A percentile compares a stretch with the other conserved stretches of the same genome.
Evolutionary conservation across 2,329 filamentous ascomycete species (phyloP).

Genomic region (Aschersonia sp.): DNA sequence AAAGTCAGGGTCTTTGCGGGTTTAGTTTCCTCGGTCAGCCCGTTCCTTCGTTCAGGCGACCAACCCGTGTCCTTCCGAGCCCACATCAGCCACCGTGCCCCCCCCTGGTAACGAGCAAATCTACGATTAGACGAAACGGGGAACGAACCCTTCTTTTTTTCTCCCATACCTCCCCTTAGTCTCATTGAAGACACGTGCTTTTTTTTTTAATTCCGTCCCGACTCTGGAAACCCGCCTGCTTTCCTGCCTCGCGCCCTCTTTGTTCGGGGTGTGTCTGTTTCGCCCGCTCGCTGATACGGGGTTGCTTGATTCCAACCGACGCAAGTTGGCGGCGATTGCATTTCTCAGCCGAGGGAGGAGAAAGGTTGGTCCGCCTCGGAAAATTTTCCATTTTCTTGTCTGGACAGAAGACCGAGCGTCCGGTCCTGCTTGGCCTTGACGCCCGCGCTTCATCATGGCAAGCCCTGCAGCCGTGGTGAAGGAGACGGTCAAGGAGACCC

Average conservation of each 20-base stretch:
- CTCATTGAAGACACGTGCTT: too few relatives aligned
- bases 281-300: background rate
- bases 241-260: background rate
- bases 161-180: background rate
- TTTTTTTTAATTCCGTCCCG: too few relatives aligned
- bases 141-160: background rate
- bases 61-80: constrained; percentile 3
- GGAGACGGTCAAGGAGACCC: constrained; percentile 64
- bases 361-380: background rate
- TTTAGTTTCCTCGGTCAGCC: background rate
- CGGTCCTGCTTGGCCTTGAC: background rate
- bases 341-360: background rate
- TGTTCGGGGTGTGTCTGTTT: background rate
- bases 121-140: constrained; percentile 1
- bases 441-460: constrained; percentile 14
- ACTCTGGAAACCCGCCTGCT: too few relatives aligned
- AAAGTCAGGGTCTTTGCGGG: background rate
- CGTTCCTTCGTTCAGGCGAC: background rate
- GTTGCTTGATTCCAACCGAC: background rate
- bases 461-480: constrained; percentile 35
- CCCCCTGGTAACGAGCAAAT: background rate
- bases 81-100: background rate
- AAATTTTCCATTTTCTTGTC: background rate
- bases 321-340: background rate
- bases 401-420: background rate